Evolutionary conservation across 1,139 yeast species (phyloP).

Genomic region (Candida labiduridarum): DNA sequence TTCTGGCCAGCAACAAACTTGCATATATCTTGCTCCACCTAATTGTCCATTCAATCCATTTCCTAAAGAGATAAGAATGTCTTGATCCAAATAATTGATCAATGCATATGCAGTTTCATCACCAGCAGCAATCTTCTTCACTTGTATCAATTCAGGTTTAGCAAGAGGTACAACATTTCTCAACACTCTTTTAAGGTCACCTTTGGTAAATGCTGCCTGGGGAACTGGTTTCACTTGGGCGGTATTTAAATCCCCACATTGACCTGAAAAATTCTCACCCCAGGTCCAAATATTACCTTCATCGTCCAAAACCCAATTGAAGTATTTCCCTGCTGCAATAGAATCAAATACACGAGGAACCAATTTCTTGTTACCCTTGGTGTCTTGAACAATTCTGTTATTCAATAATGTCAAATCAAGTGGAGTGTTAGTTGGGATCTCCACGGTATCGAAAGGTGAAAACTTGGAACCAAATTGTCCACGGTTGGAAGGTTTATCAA

Average conservation of each 20-base stretch:
- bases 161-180: constrained; percentile 30
- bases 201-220: constrained; percentile 41
- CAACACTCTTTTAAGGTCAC: constrained; percentile 23
- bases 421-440: constrained; percentile 30
- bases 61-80: constrained; percentile 67
- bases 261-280: constrained; percentile 84
- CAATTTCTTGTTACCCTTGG: constrained; percentile 28
- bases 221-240: constrained; percentile 70
- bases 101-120: constrained; percentile 67
- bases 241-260: constrained; percentile 73
- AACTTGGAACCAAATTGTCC: constrained; percentile 87
- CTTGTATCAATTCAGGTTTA: constrained; percentile 38
- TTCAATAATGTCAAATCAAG: constrained; percentile 41
- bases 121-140: constrained; percentile 62
- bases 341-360: constrained; percentile 50
- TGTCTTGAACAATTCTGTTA: constrained; percentile 29
- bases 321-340: constrained; percentile 75
- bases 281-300: constrained; percentile 74
- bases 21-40: constrained; percentile 76
- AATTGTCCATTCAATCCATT: constrained; percentile 87
- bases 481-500: constrained; percentile 40
- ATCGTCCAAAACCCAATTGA: constrained; percentile 66
- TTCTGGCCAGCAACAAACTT: constrained; percentile 70
- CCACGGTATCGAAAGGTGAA: constrained; percentile 55
- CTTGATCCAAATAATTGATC: constrained; percentile 30